Evolutionary conservation across 1,284 basidiomycete genomes (phyloP).

Genomic region (Trametes versicolor): DNA sequence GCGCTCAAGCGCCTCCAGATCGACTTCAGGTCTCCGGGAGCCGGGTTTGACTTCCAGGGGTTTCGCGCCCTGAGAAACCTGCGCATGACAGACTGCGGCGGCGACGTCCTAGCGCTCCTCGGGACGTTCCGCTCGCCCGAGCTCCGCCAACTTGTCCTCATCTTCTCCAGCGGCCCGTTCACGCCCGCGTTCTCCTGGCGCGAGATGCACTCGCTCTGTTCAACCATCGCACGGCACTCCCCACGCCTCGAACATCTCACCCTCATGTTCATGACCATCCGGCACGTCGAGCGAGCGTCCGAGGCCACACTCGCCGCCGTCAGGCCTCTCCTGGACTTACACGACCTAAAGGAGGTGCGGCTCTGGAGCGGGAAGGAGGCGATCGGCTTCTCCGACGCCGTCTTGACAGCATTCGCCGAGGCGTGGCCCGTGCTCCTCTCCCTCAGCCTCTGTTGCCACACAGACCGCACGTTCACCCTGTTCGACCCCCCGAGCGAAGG

Average conservation of each 20-base stretch:
- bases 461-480: too few species aligned
- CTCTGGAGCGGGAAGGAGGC: not conserved
- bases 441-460: not conserved
- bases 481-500: too few species aligned
- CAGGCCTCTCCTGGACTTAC: not conserved
- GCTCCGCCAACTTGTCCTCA: not conserved
- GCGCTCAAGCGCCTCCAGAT: not conserved
- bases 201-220: not conserved
- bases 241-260: not conserved
- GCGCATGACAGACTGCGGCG: not conserved
- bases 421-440: not conserved
- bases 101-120: not conserved
- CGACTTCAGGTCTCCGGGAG: not conserved
- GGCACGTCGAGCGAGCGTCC: not conserved
- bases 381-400: not conserved
- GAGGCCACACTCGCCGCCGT: not conserved
- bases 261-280: not conserved
- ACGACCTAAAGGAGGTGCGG: not conserved
- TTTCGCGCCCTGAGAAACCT: not conserved
- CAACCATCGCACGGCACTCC: not conserved
- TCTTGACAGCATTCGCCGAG: not conserved
- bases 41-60: not conserved
- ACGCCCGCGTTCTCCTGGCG: not conserved
- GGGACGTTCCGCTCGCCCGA: not conserved
- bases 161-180: not conserved